These are phyloP conservation scores for Trametes cubensis DNA, from an alignment of 768 basidiomycete species.

Conservation along the genomic window DNA sequence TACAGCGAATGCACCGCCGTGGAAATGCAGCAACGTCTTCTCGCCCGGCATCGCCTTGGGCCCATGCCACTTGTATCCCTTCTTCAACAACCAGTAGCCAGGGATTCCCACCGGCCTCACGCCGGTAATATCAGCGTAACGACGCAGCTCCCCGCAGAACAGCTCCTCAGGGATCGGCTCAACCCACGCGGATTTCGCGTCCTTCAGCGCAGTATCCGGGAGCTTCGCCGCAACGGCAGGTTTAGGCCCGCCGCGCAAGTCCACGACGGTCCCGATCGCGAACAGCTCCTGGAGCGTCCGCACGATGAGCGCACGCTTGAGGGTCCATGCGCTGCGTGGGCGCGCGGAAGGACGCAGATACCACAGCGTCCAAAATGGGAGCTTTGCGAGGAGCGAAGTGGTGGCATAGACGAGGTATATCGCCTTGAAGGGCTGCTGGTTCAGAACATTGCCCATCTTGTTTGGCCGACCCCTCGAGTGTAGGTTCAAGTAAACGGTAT, in stretches of 20 bases:
- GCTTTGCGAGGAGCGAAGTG: background rate
- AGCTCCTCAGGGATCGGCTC: conserved; percentile 13
- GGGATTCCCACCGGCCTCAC: conserved; percentile 12
- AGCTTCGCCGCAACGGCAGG: background rate
- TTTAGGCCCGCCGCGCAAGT: background rate
- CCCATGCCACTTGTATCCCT: conserved; percentile 16
- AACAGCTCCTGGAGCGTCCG: background rate
- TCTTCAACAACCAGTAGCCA: conserved; percentile 27
- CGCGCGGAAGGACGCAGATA: background rate
- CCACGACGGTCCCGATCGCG: background rate
- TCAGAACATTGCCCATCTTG: too few species aligned
- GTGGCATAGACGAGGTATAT: background rate
- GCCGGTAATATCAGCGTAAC: conserved; percentile 12
- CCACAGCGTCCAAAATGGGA: background rate
- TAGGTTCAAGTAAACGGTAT: too few species aligned
- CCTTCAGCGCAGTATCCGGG: conserved; percentile 4
- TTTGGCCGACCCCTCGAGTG: too few species aligned
- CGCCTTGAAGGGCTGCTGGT: background rate
- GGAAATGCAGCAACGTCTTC: conserved; percentile 25
- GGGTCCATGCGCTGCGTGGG: conserved; percentile 9
- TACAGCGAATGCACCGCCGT: conserved; percentile 25
- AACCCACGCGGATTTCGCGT: conserved; percentile 23
- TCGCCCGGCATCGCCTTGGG: conserved; percentile 30
- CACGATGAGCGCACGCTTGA: conserved; percentile 16
- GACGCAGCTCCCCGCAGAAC: conserved; percentile 2